Evolutionary conservation across 169 alveolate species (phyloP).

Genomic region (Cryptosporidium ubiquitum): DNA sequence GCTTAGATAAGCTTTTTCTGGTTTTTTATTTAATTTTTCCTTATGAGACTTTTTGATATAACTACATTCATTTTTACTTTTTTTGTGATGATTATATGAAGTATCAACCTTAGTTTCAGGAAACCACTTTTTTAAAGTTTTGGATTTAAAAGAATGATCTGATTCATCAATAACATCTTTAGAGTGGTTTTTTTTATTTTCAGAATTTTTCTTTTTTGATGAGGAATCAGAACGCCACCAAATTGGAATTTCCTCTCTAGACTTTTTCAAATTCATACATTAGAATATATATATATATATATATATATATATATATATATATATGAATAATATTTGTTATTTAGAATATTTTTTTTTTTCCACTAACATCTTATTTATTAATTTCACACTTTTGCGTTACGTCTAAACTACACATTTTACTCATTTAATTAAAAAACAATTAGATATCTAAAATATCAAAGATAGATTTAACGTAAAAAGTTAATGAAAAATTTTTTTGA

Average conservation of each 20-base stretch:
- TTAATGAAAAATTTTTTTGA: neutral
- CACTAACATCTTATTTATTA: constrained; percentile 6
- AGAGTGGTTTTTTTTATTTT: neutral
- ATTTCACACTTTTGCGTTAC: constrained; percentile 73
- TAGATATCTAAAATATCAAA: neutral
- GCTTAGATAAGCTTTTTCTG: neutral
- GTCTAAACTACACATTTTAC: constrained; percentile 33
- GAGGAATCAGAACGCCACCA: constrained; percentile 75
- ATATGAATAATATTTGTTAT: neutral
- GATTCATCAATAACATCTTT: neutral
- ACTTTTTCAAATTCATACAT: constrained; percentile 30
- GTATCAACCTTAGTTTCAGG: constrained; percentile 17
- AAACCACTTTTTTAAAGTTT: constrained; percentile 59
- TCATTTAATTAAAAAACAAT: neutral
- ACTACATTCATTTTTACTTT: neutral
- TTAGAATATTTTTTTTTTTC: neutral
- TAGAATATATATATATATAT: neutral
- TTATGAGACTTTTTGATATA: neutral
- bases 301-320: too few species aligned
- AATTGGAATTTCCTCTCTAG: constrained; percentile 61
- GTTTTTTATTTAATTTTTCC: neutral
- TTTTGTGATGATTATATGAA: neutral
- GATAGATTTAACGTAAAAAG: neutral
- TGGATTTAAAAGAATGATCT: neutral
- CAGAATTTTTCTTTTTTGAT: neutral